phyloP scores from a whole-genome alignment of 176 grass and related monocot genomes.

The Alopecurus myosuroides region DNA sequence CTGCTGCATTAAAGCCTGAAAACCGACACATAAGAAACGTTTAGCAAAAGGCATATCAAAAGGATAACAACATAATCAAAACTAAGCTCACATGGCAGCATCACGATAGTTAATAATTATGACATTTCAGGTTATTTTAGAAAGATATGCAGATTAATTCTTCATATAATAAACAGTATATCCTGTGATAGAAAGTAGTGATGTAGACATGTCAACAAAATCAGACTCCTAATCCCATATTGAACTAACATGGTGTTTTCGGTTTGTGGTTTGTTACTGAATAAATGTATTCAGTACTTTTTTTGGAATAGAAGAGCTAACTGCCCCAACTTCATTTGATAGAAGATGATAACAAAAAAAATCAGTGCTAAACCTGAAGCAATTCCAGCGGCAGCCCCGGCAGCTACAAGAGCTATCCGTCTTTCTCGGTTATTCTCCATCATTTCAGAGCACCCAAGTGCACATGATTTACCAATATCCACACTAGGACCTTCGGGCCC shows the following conservation, averaged over 20 bases:
- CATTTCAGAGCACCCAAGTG: constrained; percentile 93
- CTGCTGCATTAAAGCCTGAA: constrained; percentile 96
- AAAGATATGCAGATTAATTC: not conserved
- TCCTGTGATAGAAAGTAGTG: not conserved
- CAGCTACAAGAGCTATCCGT: constrained; percentile 87
- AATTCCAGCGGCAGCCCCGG: constrained; percentile 96
- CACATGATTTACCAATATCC: constrained; percentile 96
- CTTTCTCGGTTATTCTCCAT: constrained; percentile 95
- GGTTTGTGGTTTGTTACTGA: not conserved
- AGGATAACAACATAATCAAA: not conserved
- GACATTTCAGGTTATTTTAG: not conserved
- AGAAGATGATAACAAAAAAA: not conserved
- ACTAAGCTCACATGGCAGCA: not conserved
- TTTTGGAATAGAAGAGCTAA: not conserved
- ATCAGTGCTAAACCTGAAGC: constrained; percentile 67
- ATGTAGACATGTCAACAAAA: constrained; percentile 1
- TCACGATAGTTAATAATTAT: not conserved
- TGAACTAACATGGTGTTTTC: not conserved
- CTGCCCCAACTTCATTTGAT: not conserved
- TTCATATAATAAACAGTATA: not conserved
- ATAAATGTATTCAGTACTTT: not conserved
- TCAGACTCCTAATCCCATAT: not conserved
- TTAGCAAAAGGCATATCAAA: not conserved
- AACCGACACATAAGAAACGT: constrained; percentile 1
- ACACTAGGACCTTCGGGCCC: constrained; percentile 94